phyloP scores from a whole-genome alignment of 441 rosid species.

The Monsonia emarginata region DNA sequence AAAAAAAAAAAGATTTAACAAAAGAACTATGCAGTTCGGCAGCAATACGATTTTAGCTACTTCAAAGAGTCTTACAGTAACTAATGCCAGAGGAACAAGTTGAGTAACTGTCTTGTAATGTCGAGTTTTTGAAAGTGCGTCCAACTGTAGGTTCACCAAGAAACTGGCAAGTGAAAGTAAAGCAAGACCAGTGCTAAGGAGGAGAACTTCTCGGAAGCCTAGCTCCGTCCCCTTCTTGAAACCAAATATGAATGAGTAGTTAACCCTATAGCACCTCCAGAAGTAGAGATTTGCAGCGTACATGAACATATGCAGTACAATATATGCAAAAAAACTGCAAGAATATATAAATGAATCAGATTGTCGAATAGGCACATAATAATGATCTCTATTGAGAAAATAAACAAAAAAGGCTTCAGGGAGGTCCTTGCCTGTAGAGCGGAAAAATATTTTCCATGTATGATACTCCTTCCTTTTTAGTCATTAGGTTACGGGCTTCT shows the following conservation, averaged over 20 bases:
- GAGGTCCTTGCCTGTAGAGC: constrained; percentile 47
- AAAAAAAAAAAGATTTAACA: no score
- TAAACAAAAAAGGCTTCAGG: background rate
- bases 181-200: constrained; percentile 44
- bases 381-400: background rate
- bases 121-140: constrained; percentile 49
- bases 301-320: constrained; percentile 58
- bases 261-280: constrained; percentile 58
- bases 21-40: no score
- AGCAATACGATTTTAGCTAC: background rate
- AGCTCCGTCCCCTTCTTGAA: constrained; percentile 62
- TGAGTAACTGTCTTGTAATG: constrained; percentile 48
- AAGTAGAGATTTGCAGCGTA: constrained; percentile 46
- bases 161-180: constrained; percentile 45
- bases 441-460: constrained; percentile 77
- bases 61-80: constrained; percentile 29
- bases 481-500: constrained; percentile 42
- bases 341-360: background rate
- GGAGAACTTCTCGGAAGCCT: constrained; percentile 53
- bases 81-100: constrained; percentile 52
- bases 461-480: constrained; percentile 29
- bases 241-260: constrained; percentile 64
- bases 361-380: background rate
- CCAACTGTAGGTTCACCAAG: constrained; percentile 66
- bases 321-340: constrained; percentile 56